Evolutionary conservation across 371 early-diverging fungal species (phyloP), one percentile per base, ranked within the genome.

Genomic region (Mucor lusitanicus): DNA sequence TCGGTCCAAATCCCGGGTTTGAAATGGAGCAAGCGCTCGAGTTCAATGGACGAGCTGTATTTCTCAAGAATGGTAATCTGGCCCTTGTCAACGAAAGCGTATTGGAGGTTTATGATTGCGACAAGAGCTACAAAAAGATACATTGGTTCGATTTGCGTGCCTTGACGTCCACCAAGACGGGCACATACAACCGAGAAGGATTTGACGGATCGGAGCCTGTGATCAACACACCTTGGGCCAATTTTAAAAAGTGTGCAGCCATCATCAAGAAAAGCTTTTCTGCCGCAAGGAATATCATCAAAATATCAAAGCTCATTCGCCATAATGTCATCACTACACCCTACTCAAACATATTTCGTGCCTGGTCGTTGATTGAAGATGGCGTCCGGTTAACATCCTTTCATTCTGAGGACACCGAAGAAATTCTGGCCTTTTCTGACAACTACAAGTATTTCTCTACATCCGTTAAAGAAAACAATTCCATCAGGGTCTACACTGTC

Each of bases 341-440:
- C 2, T 66, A 59, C 13, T 8, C 23, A 13, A 44, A 33, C 23
- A 56, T 59, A 25, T 53, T 21, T 3, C 37, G 66, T 11, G 53
- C 48, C 11, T 66, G 66, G 66, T 60, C 66, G 5, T 40, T 59
- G 28, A 27, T 25, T 11, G 60, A 66, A 50, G 27, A 62, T 40
- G 60, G 66, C 12, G 60, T 60, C 11, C 48, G 59, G 1, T 13
- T 66, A 2, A 66, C 66, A 11, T 66, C 66, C n/a, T 60, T 60
- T 60, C 21, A 50, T 17, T 46, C 59, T 2, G 9, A 21, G 23
- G 13, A 23, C 21, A 39, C 19, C 3, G 53, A 66, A 30, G 44
- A 59, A 5, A 59, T 66, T 3, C 40, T 66, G 66, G 66, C 66
- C 0, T 54, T 66, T 28, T 66, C 66, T 4, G 28, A 59, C 6